These are phyloP conservation scores for Sporopachydermia quercuum DNA, from an alignment of 805 yeast species.

Conservation along the genomic window DNA sequence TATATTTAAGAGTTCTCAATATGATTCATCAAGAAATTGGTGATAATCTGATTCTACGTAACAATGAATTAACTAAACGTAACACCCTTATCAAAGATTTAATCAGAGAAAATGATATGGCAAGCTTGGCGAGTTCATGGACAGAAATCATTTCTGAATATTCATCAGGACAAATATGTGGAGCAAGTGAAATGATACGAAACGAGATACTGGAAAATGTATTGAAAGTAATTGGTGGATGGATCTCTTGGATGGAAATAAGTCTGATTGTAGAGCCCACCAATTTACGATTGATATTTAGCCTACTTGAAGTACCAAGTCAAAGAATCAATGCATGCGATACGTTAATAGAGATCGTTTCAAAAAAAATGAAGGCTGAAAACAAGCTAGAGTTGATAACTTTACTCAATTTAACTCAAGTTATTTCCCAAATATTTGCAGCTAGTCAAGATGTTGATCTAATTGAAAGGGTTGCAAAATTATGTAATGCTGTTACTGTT, in stretches of 20 bases:
- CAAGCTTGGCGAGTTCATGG: constrained; percentile 52
- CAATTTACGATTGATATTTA: constrained; percentile 42
- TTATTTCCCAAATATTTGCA: constrained; percentile 26
- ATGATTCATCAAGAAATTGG: constrained; percentile 86
- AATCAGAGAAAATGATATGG: constrained; percentile 67
- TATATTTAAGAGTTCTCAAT: constrained; percentile 57
- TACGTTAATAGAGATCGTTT: constrained; percentile 47
- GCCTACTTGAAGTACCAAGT: constrained; percentile 32
- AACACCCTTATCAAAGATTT: constrained; percentile 68
- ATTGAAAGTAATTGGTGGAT: constrained; percentile 61
- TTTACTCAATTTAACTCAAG: constrained; percentile 48
- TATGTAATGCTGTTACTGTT: constrained; percentile 56
- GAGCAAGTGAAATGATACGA: constrained; percentile 11
- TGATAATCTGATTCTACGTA: constrained; percentile 70
- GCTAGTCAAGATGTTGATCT: constrained; percentile 42
- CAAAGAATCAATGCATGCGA: constrained; percentile 42
- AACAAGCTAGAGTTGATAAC: constrained; percentile 56
- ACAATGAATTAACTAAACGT: constrained; percentile 40
- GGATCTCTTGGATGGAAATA: constrained; percentile 88
- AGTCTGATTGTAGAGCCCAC: constrained; percentile 50
- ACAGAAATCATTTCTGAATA: constrained; percentile 32
- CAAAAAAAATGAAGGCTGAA: constrained; percentile 65
- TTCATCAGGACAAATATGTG: constrained; percentile 13
- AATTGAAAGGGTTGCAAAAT: constrained; percentile 59
- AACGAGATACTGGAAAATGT: constrained; percentile 40